A percentile compares a stretch with the other conserved stretches of the same genome.
Evolutionary conservation across 2,329 filamentous ascomycete genomes (phyloP).

Genomic region (Monosporascus ibericus): DNA sequence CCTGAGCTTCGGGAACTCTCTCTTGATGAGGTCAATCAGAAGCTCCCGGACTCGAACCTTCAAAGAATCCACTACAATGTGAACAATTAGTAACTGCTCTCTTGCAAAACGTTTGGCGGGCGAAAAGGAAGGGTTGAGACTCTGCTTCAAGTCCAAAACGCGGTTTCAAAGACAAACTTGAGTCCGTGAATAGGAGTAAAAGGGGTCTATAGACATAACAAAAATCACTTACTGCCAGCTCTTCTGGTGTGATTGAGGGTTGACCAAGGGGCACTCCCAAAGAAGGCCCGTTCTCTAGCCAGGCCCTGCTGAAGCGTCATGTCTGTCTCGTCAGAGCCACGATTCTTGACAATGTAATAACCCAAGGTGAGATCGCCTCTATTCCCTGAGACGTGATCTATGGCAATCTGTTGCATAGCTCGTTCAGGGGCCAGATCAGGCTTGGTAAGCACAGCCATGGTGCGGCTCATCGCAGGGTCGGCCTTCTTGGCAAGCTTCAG

Average conservation of each 20-base stretch:
- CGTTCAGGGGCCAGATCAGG: slow-evolving; percentile 45
- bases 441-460: slow-evolving; percentile 37
- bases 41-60: slow-evolving; percentile 29
- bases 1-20: slow-evolving; percentile 23
- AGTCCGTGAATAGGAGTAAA: no score
- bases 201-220: not conserved
- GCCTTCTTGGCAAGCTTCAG: slow-evolving; percentile 29
- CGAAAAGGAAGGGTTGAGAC: no score
- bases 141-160: no score
- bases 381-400: slow-evolving; percentile 36
- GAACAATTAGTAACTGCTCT: no score
- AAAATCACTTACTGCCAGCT: slow-evolving; percentile 20
- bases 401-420: slow-evolving; percentile 29
- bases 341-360: slow-evolving; percentile 44
- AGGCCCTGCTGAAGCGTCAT: slow-evolving; percentile 27
- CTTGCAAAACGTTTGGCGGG: no score
- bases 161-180: no score
- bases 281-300: slow-evolving; percentile 31
- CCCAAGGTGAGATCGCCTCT: slow-evolving; percentile 37
- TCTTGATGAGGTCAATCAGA: slow-evolving; percentile 34
- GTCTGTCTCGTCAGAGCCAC: slow-evolving; percentile 34
- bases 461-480: slow-evolving; percentile 22
- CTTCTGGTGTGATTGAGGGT: slow-evolving; percentile 16
- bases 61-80: slow-evolving; percentile 21
- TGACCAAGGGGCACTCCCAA: slow-evolving; percentile 30